These are phyloP conservation scores for Leptosphaerulina australis DNA, from an alignment of 2,329 filamentous ascomycete species.

Conservation along the genomic window DNA sequence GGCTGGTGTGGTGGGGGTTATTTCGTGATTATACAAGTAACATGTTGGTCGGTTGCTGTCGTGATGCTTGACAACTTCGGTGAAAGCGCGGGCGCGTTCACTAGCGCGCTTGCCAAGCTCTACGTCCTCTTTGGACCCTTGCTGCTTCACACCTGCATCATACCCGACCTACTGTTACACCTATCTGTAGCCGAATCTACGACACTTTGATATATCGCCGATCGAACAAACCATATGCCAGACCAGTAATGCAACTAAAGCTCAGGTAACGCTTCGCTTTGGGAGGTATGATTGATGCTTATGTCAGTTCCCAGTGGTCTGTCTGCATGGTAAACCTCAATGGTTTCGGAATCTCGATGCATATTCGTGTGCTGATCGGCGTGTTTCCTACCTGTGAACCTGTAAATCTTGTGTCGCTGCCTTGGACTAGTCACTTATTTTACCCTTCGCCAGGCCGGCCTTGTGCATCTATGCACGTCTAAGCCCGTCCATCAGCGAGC, in stretches of 20 bases:
- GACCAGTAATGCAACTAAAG: neutral
- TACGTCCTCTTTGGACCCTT: constrained; percentile 1
- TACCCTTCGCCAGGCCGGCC: too few species aligned
- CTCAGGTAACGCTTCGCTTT: neutral
- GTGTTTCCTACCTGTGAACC: too few species aligned
- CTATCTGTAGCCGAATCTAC: neutral
- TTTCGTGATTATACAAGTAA: neutral
- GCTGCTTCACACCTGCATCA: constrained; percentile 4
- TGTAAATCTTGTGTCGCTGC: too few species aligned
- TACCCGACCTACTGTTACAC: neutral
- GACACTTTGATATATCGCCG: too few species aligned
- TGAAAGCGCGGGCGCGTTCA: constrained; percentile 7
- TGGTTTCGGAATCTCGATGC: too few species aligned
- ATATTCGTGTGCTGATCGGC: too few species aligned
- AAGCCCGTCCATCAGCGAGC: too few species aligned
- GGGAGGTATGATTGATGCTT: neutral
- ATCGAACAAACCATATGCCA: neutral
- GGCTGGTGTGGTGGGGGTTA: neutral
- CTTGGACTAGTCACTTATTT: too few species aligned
- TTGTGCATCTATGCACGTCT: too few species aligned
- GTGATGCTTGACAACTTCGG: constrained; percentile 6
- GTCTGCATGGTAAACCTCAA: too few species aligned
- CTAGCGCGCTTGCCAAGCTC: constrained; percentile 15
- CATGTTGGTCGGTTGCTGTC: neutral
- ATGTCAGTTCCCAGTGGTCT: too few species aligned